Conservation (phyloP, 768 basidiomycete genomes). For the Hemileccinum rubropunctum region DNA sequence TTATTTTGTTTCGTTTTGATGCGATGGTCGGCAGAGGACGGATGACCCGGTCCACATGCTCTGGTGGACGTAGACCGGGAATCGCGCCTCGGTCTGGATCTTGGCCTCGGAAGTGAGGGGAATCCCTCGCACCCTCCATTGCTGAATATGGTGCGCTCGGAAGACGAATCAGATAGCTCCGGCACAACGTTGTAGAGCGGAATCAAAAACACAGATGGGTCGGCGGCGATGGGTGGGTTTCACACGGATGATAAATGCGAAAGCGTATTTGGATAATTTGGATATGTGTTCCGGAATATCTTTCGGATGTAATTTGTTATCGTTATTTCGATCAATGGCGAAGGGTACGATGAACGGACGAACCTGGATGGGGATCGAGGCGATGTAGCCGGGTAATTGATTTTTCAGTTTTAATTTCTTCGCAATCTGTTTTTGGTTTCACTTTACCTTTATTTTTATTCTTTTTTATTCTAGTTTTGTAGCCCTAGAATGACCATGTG, state of each 20-base stretch:
- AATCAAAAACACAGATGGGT: conserved; percentile 2
- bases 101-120: no score
- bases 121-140: no score
- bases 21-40: conserved; percentile 19
- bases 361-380: conserved; percentile 5
- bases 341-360: not conserved
- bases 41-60: conserved; percentile 21
- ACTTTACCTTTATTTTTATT: no score
- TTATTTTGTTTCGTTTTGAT: not conserved
- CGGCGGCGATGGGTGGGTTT: conserved; percentile 7
- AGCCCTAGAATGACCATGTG: no score
- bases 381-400: not conserved
- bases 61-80: not conserved
- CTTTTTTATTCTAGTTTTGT: no score
- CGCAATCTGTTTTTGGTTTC: no score
- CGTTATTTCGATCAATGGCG: no score
- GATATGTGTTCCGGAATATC: not conserved
- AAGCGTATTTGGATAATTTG: not conserved
- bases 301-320: conserved; percentile 2
- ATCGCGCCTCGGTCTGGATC: not conserved
- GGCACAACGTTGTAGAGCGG: not conserved
- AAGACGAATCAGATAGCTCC: not conserved
- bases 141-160: not conserved
- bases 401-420: no score
- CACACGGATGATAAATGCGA: no score